Percentiles rank a stretch among this genome's conserved stretches.
Conservation (phyloP, 345 rosid genomes). For the Aquilaria yunnanensis region DNA sequence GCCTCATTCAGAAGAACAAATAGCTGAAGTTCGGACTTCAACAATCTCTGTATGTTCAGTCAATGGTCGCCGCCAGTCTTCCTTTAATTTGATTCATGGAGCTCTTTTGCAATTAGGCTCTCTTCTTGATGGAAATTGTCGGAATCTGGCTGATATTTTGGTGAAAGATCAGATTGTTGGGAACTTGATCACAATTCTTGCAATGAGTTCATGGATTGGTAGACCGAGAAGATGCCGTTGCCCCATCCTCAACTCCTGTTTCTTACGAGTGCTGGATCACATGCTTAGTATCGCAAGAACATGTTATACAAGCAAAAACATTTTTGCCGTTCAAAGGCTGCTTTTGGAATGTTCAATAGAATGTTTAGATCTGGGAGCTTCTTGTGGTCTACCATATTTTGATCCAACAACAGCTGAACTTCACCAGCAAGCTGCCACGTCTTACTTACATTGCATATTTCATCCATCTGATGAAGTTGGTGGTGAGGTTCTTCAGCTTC, state of each 20-base stretch:
- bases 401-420: conserved; percentile 84
- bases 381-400: conserved; percentile 50
- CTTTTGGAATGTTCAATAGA: conserved; percentile 59
- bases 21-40: conserved; percentile 14
- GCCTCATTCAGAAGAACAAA: conserved; percentile 27
- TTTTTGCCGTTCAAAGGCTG: conserved; percentile 36
- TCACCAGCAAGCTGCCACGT: conserved; percentile 67
- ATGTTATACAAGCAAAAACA: conserved; percentile 29
- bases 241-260: conserved; percentile 69
- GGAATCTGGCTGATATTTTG: conserved; percentile 63
- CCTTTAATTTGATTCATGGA: conserved; percentile 79
- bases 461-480: conserved; percentile 49
- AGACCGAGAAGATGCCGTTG: conserved; percentile 68
- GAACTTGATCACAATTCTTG: conserved; percentile 48
- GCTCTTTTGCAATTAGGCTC: conserved; percentile 68
- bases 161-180: conserved; percentile 78
- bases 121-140: conserved; percentile 78
- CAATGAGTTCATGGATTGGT: conserved; percentile 64
- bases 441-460: conserved; percentile 75
- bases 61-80: conserved; percentile 22
- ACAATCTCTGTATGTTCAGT: conserved; percentile 4
- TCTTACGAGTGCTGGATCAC: conserved; percentile 68
- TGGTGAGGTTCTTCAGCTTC: conserved; percentile 34
- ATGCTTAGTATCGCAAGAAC: conserved; percentile 66
- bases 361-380: conserved; percentile 58